These are phyloP conservation scores for Ustilago xerochloae DNA, from an alignment of 1,284 basidiomycete species.

Conservation along the genomic window DNA sequence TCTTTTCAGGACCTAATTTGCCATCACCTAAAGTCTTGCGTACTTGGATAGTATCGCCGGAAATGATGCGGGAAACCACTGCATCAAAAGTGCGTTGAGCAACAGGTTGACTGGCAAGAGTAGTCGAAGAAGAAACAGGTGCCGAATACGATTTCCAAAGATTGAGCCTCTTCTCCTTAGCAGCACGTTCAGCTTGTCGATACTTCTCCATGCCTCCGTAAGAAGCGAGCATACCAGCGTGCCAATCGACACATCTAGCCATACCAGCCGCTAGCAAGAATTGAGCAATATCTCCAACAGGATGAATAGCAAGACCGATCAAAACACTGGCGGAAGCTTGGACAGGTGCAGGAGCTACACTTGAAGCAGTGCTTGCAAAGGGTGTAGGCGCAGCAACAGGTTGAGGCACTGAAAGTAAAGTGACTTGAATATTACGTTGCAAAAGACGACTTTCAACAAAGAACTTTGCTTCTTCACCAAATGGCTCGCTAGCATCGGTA, in stretches of 20 bases:
- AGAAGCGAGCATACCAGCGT: conserved; percentile 88
- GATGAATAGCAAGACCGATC: conserved; percentile 91
- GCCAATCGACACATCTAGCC: conserved; percentile 95
- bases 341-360: conserved; percentile 71
- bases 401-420: conserved; percentile 83
- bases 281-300: conserved; percentile 93
- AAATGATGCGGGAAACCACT: conserved; percentile 87
- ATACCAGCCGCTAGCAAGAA: conserved; percentile 85
- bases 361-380: conserved; percentile 72
- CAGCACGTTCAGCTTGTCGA: conserved; percentile 85
- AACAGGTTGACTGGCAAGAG: conserved; percentile 39
- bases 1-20: conserved; percentile 76
- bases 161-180: conserved; percentile 82
- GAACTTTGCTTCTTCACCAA: conserved; percentile 80
- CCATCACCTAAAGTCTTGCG: conserved; percentile 62
- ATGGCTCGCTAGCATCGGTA: conserved; percentile 52
- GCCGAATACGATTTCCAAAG: conserved; percentile 78
- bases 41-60: conserved; percentile 82
- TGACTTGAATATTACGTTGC: conserved; percentile 86
- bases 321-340: conserved; percentile 75
- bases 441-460: conserved; percentile 93
- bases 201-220: conserved; percentile 70
- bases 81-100: conserved; percentile 73
- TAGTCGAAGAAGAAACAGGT: conserved; percentile 33
- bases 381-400: conserved; percentile 75